These are phyloP conservation scores for Gossypium schwendimanii DNA, from an alignment of 441 rosid genomes.

Conservation along the genomic window DNA sequence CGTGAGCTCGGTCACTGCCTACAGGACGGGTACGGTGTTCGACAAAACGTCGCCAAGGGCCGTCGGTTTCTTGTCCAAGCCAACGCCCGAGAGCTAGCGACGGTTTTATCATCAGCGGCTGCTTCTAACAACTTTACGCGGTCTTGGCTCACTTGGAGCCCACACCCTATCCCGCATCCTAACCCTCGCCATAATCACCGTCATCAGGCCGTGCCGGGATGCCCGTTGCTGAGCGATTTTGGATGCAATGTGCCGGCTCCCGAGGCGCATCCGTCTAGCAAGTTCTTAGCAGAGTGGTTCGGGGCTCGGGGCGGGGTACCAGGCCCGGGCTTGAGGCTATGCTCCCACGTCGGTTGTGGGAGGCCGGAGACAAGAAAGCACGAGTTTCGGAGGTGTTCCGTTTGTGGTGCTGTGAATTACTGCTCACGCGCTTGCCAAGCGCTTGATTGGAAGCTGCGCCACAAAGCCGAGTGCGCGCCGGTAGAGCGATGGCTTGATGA, in stretches of 20 bases:
- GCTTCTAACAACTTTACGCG: constrained; percentile 24
- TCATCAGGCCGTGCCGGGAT: constrained; percentile 30
- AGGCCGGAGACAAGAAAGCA: constrained; percentile 84
- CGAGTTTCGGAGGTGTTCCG: constrained; percentile 86
- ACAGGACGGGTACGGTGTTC: constrained; percentile 91
- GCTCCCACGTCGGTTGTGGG: constrained; percentile 83
- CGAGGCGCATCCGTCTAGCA: constrained; percentile 67
- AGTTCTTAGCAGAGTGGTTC: constrained; percentile 70
- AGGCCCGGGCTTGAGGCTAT: constrained; percentile 55
- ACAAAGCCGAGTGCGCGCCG: constrained; percentile 68
- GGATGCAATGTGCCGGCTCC: constrained; percentile 93
- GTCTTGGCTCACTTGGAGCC: constrained; percentile 53
- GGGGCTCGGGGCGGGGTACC: constrained; percentile 29
- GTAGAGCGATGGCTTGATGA: constrained; percentile 59
- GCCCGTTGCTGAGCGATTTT: constrained; percentile 74
- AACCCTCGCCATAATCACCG: constrained; percentile 23
- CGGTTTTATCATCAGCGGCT: constrained; percentile 44
- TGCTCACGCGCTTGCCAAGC: constrained; percentile 97
- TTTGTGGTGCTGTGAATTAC: constrained; percentile 82
- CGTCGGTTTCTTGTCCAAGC: constrained; percentile 85
- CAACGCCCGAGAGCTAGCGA: constrained; percentile 77
- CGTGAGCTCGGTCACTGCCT: constrained; percentile 95
- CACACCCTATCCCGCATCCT: constrained; percentile 25
- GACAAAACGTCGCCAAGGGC: constrained; percentile 71
- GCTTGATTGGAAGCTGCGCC: constrained; percentile 85